Evolutionary conservation across 768 basidiomycete genomes (phyloP), one percentile per base, ranked within the genome.

Genomic region (Amanita phalloides): DNA sequence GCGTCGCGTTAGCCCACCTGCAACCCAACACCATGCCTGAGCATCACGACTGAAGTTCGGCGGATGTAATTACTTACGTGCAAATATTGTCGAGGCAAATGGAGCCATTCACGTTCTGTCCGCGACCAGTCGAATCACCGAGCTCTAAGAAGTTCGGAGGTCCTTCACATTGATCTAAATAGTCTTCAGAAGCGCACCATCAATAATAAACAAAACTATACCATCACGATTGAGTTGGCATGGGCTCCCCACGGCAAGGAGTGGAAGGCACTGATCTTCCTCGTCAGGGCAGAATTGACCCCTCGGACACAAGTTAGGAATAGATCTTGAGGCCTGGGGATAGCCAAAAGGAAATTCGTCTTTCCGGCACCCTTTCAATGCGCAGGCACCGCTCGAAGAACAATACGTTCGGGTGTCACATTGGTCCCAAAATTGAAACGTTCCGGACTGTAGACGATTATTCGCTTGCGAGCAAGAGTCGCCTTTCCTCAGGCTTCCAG

Each of bases 211-310:
- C 36, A 43, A 44, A n/a, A 47, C 60, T 73, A 50, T 54, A 87
- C 90, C 89, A 65, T 93, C 90, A 49, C 90, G 81, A 62, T 92
- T 86, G 54, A 93, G 77, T 65, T 93, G 90, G 68, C 90, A 93
- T 26, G 74, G 62, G 55, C 79, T 82, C 25, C 74, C 82, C 3
- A 89, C 79, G 1, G 75, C 51, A 13, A 86, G 68, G 32, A 83
- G 57, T 4, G 66, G 56, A 60, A 82, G 77, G 67, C 90, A 94
- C 6, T 64, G 68, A 56, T 82, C 81, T 54, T 78, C 79, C 67
- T 92, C 92, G 59, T 93, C 90, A 0, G 89, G 89, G 64, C 90
- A 93, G 64, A 92, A 93, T 59, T 77, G 62, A 17, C 78, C 82
- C 30, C 58, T 56, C 6, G 68, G 62, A 61, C 90, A 93, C 57